These are phyloP conservation scores for Nitzschia palea DNA, from an alignment of 108 stramenopile genomes.

Conservation along the genomic window DNA sequence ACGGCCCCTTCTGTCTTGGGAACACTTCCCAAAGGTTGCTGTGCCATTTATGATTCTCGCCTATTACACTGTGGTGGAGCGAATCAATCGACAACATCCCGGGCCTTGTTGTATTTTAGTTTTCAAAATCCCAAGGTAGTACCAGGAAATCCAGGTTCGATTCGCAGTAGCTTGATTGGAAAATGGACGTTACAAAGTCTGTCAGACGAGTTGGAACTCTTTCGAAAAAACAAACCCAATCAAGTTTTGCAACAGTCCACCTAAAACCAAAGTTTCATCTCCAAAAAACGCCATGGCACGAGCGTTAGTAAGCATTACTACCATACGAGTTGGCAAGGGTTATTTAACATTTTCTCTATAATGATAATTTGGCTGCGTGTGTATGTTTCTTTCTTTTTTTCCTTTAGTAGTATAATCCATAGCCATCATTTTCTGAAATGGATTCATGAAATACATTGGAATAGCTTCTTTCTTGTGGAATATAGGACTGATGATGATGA, in stretches of 20 bases:
- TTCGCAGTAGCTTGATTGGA: slow-evolving; percentile 46
- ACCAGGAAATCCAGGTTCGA: slow-evolving; percentile 77
- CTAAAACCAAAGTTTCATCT: no score
- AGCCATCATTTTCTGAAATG: slow-evolving; percentile 3
- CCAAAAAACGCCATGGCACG: no score
- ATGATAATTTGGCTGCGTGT: no score
- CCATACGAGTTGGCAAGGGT: no score
- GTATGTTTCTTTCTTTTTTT: no score
- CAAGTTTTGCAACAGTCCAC: no score
- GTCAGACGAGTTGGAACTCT: slow-evolving; percentile 21
- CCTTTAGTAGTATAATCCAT: slow-evolving; percentile 4
- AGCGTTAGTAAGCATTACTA: no score
- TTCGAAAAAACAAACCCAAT: slow-evolving; percentile 20
- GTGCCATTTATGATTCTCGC: slow-evolving; percentile 80
- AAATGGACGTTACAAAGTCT: slow-evolving; percentile 30
- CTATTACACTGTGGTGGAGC: slow-evolving; percentile 74
- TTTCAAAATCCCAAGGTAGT: slow-evolving; percentile 66
- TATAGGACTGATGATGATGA: no score
- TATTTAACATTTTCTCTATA: no score
- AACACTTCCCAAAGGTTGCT: slow-evolving; percentile 66
- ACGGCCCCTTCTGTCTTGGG: slow-evolving; percentile 57
- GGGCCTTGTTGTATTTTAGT: slow-evolving; percentile 79
- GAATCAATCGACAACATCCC: slow-evolving; percentile 48
- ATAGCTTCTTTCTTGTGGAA: not conserved
- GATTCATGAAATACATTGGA: not conserved